Percentiles rank a stretch among this genome's conserved stretches.
phyloP scores from a whole-genome alignment of 148 eudicot species.

The Heliosperma pusillum region DNA sequence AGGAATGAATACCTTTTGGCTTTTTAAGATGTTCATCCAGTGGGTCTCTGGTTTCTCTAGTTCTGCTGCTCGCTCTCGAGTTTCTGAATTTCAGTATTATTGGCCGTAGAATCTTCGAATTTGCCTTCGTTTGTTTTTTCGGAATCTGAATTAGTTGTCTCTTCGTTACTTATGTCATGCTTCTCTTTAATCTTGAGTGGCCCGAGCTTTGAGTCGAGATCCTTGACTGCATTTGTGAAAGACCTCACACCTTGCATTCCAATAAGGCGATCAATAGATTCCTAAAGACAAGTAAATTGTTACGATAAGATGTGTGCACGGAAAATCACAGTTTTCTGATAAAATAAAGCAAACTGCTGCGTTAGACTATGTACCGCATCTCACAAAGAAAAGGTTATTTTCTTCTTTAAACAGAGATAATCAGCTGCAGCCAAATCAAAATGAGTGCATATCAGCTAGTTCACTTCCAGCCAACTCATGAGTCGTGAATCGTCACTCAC shows the following conservation, averaged over 20 bases:
- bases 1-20: background rate
- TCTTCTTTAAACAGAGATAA: background rate
- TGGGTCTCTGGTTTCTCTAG: background rate
- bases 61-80: background rate
- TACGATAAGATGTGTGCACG: background rate
- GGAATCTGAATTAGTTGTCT: slow-evolving; percentile 9
- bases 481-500: too few species aligned
- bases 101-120: background rate
- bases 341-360: too few species aligned
- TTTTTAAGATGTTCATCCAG: background rate
- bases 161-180: slow-evolving; percentile 2
- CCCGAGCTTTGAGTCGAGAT: slow-evolving; percentile 58
- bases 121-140: slow-evolving; percentile 2
- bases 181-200: slow-evolving; percentile 37
- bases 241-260: slow-evolving; percentile 68
- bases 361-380: background rate
- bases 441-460: background rate
- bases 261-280: slow-evolving; percentile 44
- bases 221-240: slow-evolving; percentile 51
- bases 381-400: background rate
- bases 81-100: background rate
- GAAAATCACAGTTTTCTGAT: background rate
- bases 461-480: too few species aligned
- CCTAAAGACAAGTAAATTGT: slow-evolving; percentile 30
- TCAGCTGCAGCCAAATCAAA: background rate